A percentile compares a stretch with the other conserved stretches of the same genome.
Conservation (phyloP, 2,329 filamentous ascomycete genomes). For the Pseudogymnoascus sp. region DNA sequence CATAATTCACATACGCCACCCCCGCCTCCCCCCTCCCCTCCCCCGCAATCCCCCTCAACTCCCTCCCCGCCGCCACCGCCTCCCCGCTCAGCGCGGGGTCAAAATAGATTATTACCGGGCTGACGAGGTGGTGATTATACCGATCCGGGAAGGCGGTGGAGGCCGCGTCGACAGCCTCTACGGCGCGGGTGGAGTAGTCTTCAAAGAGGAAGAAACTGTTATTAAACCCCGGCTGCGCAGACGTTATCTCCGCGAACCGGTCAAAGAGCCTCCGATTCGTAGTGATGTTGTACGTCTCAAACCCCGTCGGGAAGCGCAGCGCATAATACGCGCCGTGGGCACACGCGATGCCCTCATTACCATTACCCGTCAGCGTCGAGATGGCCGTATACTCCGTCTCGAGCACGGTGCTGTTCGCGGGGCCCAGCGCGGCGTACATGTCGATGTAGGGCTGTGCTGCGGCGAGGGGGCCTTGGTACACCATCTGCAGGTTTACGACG, state of each 20-base stretch:
- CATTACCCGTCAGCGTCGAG: background rate
- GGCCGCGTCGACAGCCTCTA: constrained; percentile 28
- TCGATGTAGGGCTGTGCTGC: background rate
- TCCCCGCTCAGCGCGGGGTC: background rate
- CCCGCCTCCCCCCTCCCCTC: background rate
- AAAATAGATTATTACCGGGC: background rate
- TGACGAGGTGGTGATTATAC: constrained; percentile 25
- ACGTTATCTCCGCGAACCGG: constrained; percentile 13
- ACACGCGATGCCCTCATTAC: background rate
- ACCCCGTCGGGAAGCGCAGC: constrained; percentile 6
- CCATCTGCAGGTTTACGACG: constrained; percentile 26
- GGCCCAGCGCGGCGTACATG: background rate
- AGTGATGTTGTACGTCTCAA: constrained; percentile 7
- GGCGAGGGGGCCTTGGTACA: constrained; percentile 30
- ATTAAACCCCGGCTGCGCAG: background rate
- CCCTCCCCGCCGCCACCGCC: background rate
- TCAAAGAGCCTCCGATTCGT: constrained; percentile 16
- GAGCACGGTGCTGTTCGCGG: background rate
- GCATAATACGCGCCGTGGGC: background rate
- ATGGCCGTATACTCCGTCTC: background rate
- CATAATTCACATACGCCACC: constrained; percentile 19
- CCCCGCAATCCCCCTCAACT: background rate
- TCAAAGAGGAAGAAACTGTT: constrained; percentile 39
- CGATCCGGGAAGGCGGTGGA: constrained; percentile 39
- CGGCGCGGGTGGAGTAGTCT: constrained; percentile 40